Percentiles rank a stretch among this genome's conserved stretches.
These are phyloP conservation scores for Penicillium rolfsii DNA, from an alignment of 2,329 filamentous ascomycete genomes.

Conservation along the genomic window DNA sequence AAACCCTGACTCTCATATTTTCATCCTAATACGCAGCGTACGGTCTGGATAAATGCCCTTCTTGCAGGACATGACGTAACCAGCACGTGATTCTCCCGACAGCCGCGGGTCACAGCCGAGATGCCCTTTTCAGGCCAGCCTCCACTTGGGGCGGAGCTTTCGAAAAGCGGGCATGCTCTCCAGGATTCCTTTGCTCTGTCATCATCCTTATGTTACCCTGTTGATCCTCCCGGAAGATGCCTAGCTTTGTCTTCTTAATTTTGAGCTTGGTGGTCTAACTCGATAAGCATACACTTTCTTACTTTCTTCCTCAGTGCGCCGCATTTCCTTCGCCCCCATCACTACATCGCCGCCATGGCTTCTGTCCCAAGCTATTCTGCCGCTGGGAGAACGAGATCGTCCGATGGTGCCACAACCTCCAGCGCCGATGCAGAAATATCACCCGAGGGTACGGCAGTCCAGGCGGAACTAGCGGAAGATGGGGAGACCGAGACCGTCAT, in stretches of 20 bases:
- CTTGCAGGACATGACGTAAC: conserved; percentile 5
- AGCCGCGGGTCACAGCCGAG: conserved; percentile 14
- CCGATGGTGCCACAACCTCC: conserved; percentile 29
- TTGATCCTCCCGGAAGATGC: conserved; percentile 6
- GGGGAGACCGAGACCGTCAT: conserved; percentile 39
- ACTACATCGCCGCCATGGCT: conserved; percentile 34
- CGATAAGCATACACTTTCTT: conserved; percentile 7
- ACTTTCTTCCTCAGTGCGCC: conserved; percentile 7
- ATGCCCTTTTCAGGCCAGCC: neutral
- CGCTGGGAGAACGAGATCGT: conserved; percentile 32
- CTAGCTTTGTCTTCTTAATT: neutral
- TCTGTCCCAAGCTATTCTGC: conserved; percentile 40
- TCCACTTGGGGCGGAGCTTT: conserved; percentile 8
- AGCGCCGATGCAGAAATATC: conserved; percentile 21
- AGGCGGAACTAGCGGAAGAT: conserved; percentile 29
- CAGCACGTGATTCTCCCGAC: conserved; percentile 9
- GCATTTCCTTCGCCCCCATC: neutral
- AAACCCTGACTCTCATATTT: neutral
- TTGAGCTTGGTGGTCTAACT: neutral
- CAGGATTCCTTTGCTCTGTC: conserved; percentile 1
- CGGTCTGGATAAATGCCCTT: neutral
- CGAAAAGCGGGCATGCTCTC: conserved; percentile 1
- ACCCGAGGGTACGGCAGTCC: conserved; percentile 14
- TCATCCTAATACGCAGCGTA: no score
- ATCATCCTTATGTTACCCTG: conserved; percentile 1